Conservation (phyloP, 129 eudicot genomes). For the Tagetes patula region DNA sequence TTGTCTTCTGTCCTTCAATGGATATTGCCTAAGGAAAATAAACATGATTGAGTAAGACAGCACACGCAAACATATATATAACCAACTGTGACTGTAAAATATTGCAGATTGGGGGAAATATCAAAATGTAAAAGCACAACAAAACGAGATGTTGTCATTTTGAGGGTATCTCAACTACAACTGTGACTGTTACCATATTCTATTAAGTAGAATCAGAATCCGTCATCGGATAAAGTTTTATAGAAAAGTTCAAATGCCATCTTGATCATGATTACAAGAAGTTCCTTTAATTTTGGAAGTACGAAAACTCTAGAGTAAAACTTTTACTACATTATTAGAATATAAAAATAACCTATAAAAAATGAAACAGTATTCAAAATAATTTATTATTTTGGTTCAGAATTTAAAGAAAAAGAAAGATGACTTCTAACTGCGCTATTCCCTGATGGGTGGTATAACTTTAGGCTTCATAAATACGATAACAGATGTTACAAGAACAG, state of each 20-base stretch:
- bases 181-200: too few species aligned
- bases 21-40: conserved; percentile 44
- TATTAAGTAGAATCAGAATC: too few species aligned
- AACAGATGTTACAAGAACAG: neutral
- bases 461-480: neutral
- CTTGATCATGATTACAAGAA: neutral
- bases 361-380: neutral
- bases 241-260: neutral
- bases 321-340: neutral
- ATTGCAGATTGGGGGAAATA: neutral
- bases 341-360: neutral
- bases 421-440: too few species aligned
- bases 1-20: conserved; percentile 46
- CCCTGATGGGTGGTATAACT: neutral
- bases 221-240: too few species aligned
- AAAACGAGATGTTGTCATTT: too few species aligned
- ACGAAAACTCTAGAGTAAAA: neutral
- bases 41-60: neutral
- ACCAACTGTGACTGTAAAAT: neutral
- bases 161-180: too few species aligned
- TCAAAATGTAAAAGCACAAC: too few species aligned
- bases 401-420: too few species aligned
- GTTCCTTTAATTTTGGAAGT: neutral
- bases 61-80: neutral
- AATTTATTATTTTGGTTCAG: neutral